A percentile compares a stretch with the other conserved stretches of the same genome.
These are phyloP conservation scores for Cystofilobasidium capitatum DNA, from an alignment of 768 basidiomycete genomes.

Conservation along the genomic window DNA sequence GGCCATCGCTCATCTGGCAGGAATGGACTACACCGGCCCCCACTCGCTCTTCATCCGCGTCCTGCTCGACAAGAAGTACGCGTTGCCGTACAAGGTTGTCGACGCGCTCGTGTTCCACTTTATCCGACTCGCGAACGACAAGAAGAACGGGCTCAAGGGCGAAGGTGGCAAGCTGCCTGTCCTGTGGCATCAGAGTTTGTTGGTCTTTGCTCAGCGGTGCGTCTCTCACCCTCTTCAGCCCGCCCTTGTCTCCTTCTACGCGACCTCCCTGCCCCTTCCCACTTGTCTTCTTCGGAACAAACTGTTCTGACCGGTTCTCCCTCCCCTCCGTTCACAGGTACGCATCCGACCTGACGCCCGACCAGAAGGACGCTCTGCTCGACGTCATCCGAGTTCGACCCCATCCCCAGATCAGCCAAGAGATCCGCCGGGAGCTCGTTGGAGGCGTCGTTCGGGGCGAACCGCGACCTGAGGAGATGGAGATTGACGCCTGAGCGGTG, in stretches of 20 bases:
- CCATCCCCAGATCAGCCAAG: constrained; percentile 77
- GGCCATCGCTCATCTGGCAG: constrained; percentile 80
- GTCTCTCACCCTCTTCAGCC: constrained; percentile 21
- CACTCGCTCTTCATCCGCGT: constrained; percentile 96
- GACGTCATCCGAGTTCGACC: constrained; percentile 79
- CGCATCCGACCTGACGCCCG: constrained; percentile 83
- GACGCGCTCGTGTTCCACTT: constrained; percentile 98
- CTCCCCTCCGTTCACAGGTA: constrained; percentile 50
- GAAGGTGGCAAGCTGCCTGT: constrained; percentile 74
- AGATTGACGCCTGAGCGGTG: constrained; percentile 7
- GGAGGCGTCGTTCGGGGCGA: constrained; percentile 80
- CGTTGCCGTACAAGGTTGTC: constrained; percentile 93
- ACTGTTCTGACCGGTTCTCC: constrained; percentile 58
- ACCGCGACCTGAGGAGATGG: constrained; percentile 48
- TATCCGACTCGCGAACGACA: constrained; percentile 87
- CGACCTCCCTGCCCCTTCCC: neutral
- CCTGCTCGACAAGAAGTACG: constrained; percentile 93
- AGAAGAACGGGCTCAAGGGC: constrained; percentile 57
- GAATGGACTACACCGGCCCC: constrained; percentile 96
- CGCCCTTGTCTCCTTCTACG: neutral
- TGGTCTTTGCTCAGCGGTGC: constrained; percentile 87
- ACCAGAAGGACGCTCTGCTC: constrained; percentile 94
- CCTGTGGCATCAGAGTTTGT: constrained; percentile 92
- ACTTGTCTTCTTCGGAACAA: constrained; percentile 46
- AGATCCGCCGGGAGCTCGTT: constrained; percentile 81